phyloP scores from a whole-genome alignment of 352 stramenopile genomes.

The Pythium aristosporum region DNA sequence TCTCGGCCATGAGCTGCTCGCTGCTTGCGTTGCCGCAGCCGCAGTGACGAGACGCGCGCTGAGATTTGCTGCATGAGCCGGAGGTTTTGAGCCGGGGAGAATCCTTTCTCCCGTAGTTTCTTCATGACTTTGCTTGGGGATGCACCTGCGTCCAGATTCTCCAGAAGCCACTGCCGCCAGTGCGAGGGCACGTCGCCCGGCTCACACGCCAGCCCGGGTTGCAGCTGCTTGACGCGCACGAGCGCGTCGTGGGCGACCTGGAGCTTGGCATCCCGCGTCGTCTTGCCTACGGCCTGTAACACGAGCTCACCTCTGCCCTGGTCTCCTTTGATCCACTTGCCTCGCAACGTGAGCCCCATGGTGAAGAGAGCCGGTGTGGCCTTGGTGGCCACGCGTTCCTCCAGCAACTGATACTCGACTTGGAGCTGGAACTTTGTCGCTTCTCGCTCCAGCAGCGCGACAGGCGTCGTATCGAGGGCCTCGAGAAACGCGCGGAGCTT shows the following conservation, averaged over 20 bases:
- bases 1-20: neutral
- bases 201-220: constrained; percentile 57
- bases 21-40: constrained; percentile 36
- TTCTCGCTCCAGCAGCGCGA: constrained; percentile 64
- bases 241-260: constrained; percentile 58
- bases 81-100: constrained; percentile 49
- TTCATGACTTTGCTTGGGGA: constrained; percentile 51
- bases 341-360: constrained; percentile 51
- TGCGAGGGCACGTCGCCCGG: constrained; percentile 45
- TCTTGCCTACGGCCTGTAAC: constrained; percentile 47
- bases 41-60: constrained; percentile 43
- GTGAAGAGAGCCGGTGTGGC: constrained; percentile 35
- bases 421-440: constrained; percentile 56
- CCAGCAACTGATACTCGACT: constrained; percentile 49
- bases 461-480: constrained; percentile 56
- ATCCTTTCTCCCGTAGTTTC: constrained; percentile 58
- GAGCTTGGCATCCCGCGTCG: constrained; percentile 74
- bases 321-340: constrained; percentile 47
- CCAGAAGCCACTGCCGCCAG: constrained; percentile 63
- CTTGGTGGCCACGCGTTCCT: constrained; percentile 40
- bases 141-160: constrained; percentile 54
- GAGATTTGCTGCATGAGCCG: constrained; percentile 69
- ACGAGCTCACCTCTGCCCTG: constrained; percentile 27
- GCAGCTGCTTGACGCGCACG: constrained; percentile 52
- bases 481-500: constrained; percentile 48